Conservation (phyloP, 1,284 basidiomycete species). For the Ceratobasidium sp. region DNA sequence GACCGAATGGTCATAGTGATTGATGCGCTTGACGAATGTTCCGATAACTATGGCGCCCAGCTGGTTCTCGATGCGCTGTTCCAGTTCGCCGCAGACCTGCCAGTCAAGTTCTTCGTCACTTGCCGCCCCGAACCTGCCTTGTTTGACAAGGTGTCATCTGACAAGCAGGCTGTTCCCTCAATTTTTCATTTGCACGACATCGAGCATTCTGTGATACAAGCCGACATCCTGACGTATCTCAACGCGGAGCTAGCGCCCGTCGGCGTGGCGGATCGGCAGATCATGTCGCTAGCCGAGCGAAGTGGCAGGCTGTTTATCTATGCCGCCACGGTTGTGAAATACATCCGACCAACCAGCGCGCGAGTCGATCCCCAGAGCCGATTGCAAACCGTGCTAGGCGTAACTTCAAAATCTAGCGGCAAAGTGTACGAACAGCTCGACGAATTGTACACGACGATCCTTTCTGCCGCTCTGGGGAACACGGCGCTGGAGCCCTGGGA, state of each 20-base stretch:
- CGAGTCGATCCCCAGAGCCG: not conserved
- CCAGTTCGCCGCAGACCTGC: not conserved
- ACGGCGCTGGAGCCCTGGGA: not conserved
- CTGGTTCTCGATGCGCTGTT: slow-evolving; percentile 18
- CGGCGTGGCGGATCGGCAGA: not conserved
- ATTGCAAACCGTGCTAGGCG: not conserved
- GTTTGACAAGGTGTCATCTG: not conserved
- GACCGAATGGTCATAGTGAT: slow-evolving; percentile 31
- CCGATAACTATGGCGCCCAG: not conserved
- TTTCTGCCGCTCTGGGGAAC: not conserved
- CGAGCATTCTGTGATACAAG: slow-evolving; percentile 41
- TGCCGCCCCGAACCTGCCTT: slow-evolving; percentile 37
- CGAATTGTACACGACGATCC: not conserved
- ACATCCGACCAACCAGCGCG: not conserved
- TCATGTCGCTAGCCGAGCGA: slow-evolving; percentile 20
- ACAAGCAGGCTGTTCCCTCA: not conserved
- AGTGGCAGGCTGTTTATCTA: slow-evolving; percentile 40
- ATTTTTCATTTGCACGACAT: slow-evolving; percentile 41
- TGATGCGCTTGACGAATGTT: slow-evolving; percentile 45
- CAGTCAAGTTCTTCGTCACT: slow-evolving; percentile 40
- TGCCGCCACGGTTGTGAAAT: slow-evolving; percentile 21
- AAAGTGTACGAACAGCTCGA: not conserved
- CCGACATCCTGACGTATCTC: slow-evolving; percentile 41
- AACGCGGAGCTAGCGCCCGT: slow-evolving; percentile 7
- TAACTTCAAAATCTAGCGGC: not conserved